Base-by-base conservation (phyloP, 805 yeast species). In the Ogataea kodamae region DNA sequence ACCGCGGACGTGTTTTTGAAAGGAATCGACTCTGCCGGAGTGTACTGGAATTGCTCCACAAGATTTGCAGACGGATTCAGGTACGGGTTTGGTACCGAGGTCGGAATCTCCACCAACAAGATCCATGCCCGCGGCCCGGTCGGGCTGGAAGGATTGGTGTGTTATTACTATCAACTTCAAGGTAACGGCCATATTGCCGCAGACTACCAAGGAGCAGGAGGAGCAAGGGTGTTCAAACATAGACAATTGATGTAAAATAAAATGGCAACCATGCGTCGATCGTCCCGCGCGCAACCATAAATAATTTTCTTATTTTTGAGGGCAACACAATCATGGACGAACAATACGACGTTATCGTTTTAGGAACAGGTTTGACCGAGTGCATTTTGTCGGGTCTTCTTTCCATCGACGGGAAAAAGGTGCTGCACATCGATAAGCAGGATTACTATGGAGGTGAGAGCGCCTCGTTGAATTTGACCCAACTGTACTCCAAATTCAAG, bases 41-140 rank as follows among this genome's bases (percentile, higher is more conserved):
- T 92, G 9, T 92, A 87, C 66, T 90, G 97, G 97, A 92, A 92
- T 56, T 90, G 95, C 30, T 84, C 96, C 13, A 87, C 97, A 6
- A 71, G 99, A 55, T 92, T 92, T 64, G 97, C 99, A 5, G 99
- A 92, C 61, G 99, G 99, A 3, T 92, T 86, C 71, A 75, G 98
- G 57, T 92, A 90, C 55, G 99, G 99, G 0, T 92, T 94, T 57
- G 99, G 99, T 33, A 82, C 99, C 5, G 99, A 92, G 61, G 98
- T 92, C 11, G 99, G 99, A 21, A 90, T 92, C 40, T 82, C 95
- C 30, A 92, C 98, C 27, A 89, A 90, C 56, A 92, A 92, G 60
- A 87, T 92, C 43, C 99, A 92, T 57, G 96, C 98, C 7, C 74
- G 99, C 52, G 99, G 99, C 2, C 99, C 98, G 10, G 97, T 92